Conservation (phyloP, 2,329 filamentous ascomycete species). For the Nemania diffusa region DNA sequence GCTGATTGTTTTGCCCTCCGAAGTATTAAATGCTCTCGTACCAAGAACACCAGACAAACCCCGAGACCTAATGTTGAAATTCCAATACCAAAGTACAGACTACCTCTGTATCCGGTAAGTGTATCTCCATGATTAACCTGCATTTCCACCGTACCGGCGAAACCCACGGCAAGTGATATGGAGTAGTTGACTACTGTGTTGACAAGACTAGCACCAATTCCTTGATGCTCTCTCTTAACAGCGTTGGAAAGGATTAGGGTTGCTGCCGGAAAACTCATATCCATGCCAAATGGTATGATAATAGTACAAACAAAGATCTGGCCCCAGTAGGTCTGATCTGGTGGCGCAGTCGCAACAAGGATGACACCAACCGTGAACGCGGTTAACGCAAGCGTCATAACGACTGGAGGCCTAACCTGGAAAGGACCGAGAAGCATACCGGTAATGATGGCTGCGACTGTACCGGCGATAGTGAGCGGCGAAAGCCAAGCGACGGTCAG, state of each 20-base stretch:
- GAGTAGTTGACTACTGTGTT: slow-evolving; percentile 68
- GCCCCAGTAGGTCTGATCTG: slow-evolving; percentile 64
- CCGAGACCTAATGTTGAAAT: slow-evolving; percentile 38
- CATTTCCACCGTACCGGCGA: slow-evolving; percentile 59
- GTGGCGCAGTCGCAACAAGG: slow-evolving; percentile 51
- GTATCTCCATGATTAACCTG: slow-evolving; percentile 43
- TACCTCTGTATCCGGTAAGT: slow-evolving; percentile 43
- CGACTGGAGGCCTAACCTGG: slow-evolving; percentile 37
- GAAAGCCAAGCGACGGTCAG: slow-evolving; percentile 49
- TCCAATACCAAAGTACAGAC: slow-evolving; percentile 44
- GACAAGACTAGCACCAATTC: slow-evolving; percentile 56
- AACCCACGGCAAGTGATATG: slow-evolving; percentile 64
- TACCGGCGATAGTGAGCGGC: slow-evolving; percentile 49
- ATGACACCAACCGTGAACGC: slow-evolving; percentile 43
- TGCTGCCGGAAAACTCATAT: slow-evolving; percentile 66
- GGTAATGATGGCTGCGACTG: slow-evolving; percentile 46
- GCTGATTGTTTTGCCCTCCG: slow-evolving; percentile 12
- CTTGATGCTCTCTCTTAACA: slow-evolving; percentile 48
- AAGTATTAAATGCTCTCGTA: slow-evolving; percentile 28
- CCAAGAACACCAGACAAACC: slow-evolving; percentile 41
- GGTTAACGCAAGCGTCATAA: slow-evolving; percentile 45
- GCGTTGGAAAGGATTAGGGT: slow-evolving; percentile 61
- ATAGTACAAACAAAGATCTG: slow-evolving; percentile 61
- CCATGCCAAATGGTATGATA: slow-evolving; percentile 64
- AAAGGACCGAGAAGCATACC: slow-evolving; percentile 43